Evolutionary conservation across 2,329 filamentous ascomycete genomes (phyloP).

Genomic region (Fusarium kyushuense): DNA sequence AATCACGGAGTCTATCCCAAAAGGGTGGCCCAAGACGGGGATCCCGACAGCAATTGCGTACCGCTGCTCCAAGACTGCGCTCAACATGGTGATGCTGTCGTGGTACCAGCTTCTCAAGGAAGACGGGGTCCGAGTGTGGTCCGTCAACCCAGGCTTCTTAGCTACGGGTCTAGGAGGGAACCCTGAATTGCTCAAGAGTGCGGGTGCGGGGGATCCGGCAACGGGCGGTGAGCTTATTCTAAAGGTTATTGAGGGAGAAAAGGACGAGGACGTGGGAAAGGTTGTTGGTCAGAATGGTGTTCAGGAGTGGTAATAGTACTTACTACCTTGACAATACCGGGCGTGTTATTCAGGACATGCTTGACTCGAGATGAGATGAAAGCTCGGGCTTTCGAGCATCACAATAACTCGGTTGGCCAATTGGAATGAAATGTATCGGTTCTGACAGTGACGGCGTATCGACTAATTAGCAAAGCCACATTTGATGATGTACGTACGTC

Average conservation of each 20-base stretch:
- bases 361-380: neutral
- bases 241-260: constrained; percentile 57
- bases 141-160: constrained; percentile 61
- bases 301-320: constrained; percentile 49
- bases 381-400: neutral
- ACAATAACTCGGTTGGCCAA: neutral
- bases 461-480: constrained; percentile 29
- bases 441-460: neutral
- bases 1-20: constrained; percentile 43
- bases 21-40: constrained; percentile 66
- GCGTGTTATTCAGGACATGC: neutral
- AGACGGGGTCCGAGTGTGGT: constrained; percentile 64
- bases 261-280: constrained; percentile 57
- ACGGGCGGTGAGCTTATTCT: constrained; percentile 55
- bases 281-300: constrained; percentile 49
- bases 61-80: constrained; percentile 43
- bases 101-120: constrained; percentile 59
- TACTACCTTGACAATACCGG: neutral
- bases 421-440: neutral
- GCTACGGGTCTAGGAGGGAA: constrained; percentile 59
- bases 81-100: constrained; percentile 54
- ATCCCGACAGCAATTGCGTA: constrained; percentile 51
- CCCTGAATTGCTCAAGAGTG: constrained; percentile 49
- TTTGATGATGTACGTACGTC: constrained; percentile 34
- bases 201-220: constrained; percentile 52